Evolutionary conservation across 2,329 filamentous ascomycete genomes (phyloP), one percentile per base, ranked within the genome.

Genomic region (Colletotrichum limetticola): DNA sequence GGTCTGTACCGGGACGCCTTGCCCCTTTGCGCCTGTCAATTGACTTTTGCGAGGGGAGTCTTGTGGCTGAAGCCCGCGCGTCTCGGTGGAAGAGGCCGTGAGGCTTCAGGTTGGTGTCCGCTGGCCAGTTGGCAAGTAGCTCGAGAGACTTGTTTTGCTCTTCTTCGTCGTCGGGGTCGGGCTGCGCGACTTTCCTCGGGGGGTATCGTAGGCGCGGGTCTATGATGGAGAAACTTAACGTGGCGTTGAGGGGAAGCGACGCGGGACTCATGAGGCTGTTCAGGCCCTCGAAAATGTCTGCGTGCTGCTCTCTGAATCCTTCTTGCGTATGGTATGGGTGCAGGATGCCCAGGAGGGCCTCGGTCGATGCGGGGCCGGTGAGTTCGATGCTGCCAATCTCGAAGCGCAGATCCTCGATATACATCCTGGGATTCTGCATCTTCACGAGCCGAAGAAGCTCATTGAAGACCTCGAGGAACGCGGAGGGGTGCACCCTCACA

Each of bases 191-290:
- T 55, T 86, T 88, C 63, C 88, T 88, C 2, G 94, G 93, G 11
- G 95, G 95, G 79, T 95, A 93, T 70, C 89, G 88, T 19, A 98
- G 87, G 9, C 96, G 92, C 35, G 96, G 95, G 79, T 99, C 97
- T 66, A 91, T 87, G 4, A 93, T 86, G 2, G 91, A 87, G 79
- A 98, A 97, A 0, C 89, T 87, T 4, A 98, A 84, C 4, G 97
- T 80, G 1, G 92, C 88, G 66, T 93, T 92, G 22, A 86, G 80
- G 4, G 95, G 94, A 1, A 98, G 84, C 2, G 91, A 87, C 0
- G 92, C 88, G 2, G 93, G 89, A 77, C 94, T 94, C 6, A 90
- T 91, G 11, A 95, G 84, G 2, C 89, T 87, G 16, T 81, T 79
- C 2, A 94, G 82, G 9, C 85, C 85, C 63, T 80, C 80, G 75